A percentile compares a stretch with the other conserved stretches of the same genome.
These are phyloP conservation scores for Tricholoma hemisulphureum DNA, from an alignment of 768 basidiomycete species.

Conservation along the genomic window DNA sequence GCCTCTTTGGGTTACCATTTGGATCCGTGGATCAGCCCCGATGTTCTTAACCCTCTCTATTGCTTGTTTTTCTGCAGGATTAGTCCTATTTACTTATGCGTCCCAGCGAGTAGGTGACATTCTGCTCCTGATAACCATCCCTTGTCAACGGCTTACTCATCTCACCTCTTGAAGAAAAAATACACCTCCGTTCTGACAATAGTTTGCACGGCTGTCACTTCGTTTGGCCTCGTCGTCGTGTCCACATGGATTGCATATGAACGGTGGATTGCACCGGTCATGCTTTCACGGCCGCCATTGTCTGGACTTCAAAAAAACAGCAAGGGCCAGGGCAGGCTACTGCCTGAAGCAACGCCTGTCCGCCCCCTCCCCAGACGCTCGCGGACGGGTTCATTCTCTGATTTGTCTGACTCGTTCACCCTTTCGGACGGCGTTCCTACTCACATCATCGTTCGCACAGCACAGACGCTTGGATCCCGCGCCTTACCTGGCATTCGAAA, in stretches of 20 bases:
- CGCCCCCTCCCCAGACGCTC: background rate
- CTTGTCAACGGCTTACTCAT: background rate
- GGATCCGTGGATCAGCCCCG: slow-evolving; percentile 15
- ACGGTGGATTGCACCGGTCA: slow-evolving; percentile 12
- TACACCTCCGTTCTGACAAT: slow-evolving; percentile 13
- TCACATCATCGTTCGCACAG: background rate
- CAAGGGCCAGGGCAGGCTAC: slow-evolving; percentile 3
- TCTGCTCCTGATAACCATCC: no score
- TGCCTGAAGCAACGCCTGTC: background rate
- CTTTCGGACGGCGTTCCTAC: background rate
- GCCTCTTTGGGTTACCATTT: no score
- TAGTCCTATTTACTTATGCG: slow-evolving; percentile 13
- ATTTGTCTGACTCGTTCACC: slow-evolving; percentile 6
- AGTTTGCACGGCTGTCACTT: slow-evolving; percentile 10
- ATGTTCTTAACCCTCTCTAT: slow-evolving; percentile 18
- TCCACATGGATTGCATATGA: slow-evolving; percentile 16
- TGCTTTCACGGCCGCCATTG: slow-evolving; percentile 4
- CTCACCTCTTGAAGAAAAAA: background rate
- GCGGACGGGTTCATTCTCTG: slow-evolving; percentile 9
- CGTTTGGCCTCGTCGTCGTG: slow-evolving; percentile 10
- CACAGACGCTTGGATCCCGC: background rate
- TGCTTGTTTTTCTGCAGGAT: slow-evolving; percentile 13
- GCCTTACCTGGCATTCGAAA: no score
- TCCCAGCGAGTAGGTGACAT: slow-evolving; percentile 7
- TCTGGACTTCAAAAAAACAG: background rate